phyloP scores from a whole-genome alignment of 371 early-diverging fungal genomes.

The Mortierella sp. region DNA sequence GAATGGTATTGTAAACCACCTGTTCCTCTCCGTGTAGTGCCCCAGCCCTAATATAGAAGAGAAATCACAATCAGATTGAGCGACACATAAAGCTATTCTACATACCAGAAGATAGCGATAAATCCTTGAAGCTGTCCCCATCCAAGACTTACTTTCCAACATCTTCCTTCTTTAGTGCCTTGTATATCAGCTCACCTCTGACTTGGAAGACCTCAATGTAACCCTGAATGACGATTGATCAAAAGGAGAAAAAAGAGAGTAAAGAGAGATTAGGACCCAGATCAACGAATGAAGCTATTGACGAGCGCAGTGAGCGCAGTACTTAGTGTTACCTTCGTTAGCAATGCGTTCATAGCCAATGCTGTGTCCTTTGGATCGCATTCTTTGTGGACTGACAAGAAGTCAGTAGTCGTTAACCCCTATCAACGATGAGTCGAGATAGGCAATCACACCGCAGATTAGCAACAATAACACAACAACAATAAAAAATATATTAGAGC shows the following conservation, averaged over 20 bases:
- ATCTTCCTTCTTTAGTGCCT: slow-evolving; percentile 62
- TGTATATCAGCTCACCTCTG: slow-evolving; percentile 58
- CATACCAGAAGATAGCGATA: not conserved
- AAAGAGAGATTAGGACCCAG: not conserved
- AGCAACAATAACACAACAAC: not conserved
- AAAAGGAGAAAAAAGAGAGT: not conserved
- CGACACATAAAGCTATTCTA: too few species aligned
- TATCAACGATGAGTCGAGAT: not conserved
- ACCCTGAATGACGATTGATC: slow-evolving; percentile 20
- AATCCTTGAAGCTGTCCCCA: not conserved
- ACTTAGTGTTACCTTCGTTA: slow-evolving; percentile 62
- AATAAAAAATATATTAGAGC: not conserved
- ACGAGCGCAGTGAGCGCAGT: slow-evolving; percentile 10
- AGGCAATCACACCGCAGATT: not conserved
- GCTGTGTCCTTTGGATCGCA: slow-evolving; percentile 61
- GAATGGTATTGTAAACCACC: slow-evolving; percentile 86
- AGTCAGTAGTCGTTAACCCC: slow-evolving; percentile 42
- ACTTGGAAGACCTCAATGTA: slow-evolving; percentile 59
- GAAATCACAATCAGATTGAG: slow-evolving; percentile 27
- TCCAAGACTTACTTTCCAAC: slow-evolving; percentile 54
- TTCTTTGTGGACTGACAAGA: slow-evolving; percentile 39
- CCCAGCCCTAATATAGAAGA: slow-evolving; percentile 51
- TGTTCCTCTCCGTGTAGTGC: slow-evolving; percentile 60
- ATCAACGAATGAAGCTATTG: not conserved
- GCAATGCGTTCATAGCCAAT: slow-evolving; percentile 62